These are phyloP conservation scores for Fusarium circinatum DNA, from an alignment of 2,329 filamentous ascomycete species.

Conservation along the genomic window DNA sequence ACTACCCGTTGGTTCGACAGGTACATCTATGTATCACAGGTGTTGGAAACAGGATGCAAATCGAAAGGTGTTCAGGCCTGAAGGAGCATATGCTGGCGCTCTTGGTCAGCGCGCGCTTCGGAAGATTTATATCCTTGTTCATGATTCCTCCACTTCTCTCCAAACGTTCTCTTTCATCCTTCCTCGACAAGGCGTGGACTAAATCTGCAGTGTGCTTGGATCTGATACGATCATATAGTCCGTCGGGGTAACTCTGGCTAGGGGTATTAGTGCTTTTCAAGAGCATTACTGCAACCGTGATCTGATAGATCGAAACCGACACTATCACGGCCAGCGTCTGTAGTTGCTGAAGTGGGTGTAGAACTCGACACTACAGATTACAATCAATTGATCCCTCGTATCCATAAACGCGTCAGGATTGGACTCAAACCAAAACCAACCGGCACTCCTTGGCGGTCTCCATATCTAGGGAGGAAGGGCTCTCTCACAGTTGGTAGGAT, in stretches of 20 bases:
- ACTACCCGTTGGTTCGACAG: neutral
- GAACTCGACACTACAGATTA: neutral
- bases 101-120: conserved; percentile 10
- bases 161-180: conserved; percentile 2
- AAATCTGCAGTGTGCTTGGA: neutral
- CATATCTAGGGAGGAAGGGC: conserved; percentile 14
- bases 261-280: neutral
- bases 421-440: conserved; percentile 23
- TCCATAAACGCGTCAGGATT: neutral
- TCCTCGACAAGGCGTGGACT: neutral
- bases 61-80: neutral
- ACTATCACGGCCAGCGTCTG: conserved; percentile 22
- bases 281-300: conserved; percentile 18
- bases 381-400: neutral
- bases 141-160: conserved; percentile 17
- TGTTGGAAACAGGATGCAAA: neutral
- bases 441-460: conserved; percentile 31
- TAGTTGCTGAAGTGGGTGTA: neutral
- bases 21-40: neutral
- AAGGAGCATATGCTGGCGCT: neutral
- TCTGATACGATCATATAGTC: neutral
- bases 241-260: neutral
- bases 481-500: neutral
- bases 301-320: conserved; percentile 35
- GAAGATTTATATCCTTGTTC: conserved; percentile 18